Conservation (phyloP, 495 filamentous ascomycete species). For the Neurospora sp. region DNA sequence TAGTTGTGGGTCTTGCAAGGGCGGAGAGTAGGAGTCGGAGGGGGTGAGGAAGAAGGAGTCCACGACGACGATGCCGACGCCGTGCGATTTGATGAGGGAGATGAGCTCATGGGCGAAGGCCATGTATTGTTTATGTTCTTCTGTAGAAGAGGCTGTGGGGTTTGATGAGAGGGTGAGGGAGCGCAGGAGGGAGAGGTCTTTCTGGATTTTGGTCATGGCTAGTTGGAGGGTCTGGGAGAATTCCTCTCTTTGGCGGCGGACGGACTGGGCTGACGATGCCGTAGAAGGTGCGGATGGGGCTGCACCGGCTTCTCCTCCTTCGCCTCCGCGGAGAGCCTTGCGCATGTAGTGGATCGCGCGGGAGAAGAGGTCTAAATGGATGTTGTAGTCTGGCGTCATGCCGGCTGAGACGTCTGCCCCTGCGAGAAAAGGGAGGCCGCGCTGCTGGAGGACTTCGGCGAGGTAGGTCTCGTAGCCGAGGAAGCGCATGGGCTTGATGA, state of each 20-base stretch:
- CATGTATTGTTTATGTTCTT: conserved; percentile 30
- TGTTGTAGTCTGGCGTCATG: conserved; percentile 28
- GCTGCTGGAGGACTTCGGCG: conserved; percentile 25
- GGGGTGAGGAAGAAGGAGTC: conserved; percentile 39
- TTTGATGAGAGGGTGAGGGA: background rate
- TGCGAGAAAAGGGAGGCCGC: conserved; percentile 23
- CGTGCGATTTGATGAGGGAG: conserved; percentile 36
- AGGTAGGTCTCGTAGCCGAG: conserved; percentile 34
- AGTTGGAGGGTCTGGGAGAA: conserved; percentile 26
- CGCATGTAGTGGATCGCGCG: conserved; percentile 34
- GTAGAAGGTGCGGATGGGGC: background rate
- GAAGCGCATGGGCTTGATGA: conserved; percentile 27
- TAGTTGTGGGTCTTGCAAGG: conserved; percentile 37
- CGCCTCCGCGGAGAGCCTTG: conserved; percentile 18
- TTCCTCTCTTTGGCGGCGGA: conserved; percentile 18
- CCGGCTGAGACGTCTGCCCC: conserved; percentile 16
- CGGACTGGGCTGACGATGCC: conserved; percentile 1
- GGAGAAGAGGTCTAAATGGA: conserved; percentile 29
- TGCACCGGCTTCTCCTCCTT: background rate
- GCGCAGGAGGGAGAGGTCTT: conserved; percentile 27
- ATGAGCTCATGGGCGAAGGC: conserved; percentile 35
- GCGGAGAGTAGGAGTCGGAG: conserved; percentile 37
- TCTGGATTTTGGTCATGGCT: conserved; percentile 39
- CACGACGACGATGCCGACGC: conserved; percentile 30
- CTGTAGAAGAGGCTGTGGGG: background rate